These are phyloP conservation scores for Alternaria angustiovoidea DNA, from an alignment of 2,329 filamentous ascomycete genomes.

Conservation along the genomic window DNA sequence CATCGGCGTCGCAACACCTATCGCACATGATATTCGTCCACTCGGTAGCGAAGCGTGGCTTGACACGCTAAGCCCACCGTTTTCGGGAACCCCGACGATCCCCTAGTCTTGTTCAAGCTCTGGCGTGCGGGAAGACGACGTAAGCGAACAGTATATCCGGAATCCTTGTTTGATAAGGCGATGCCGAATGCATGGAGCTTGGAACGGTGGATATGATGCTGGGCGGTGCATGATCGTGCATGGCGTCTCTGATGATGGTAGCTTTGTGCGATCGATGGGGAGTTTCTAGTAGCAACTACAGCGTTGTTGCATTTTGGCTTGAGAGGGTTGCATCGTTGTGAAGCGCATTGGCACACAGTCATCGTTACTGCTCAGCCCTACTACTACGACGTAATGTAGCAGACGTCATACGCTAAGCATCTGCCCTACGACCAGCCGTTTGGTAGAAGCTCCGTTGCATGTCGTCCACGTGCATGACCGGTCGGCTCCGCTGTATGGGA, in stretches of 20 bases:
- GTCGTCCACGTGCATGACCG: constrained; percentile 1
- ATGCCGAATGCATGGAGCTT: constrained; percentile 3
- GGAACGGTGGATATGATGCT: background rate
- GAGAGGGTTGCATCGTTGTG: background rate
- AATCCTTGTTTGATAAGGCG: constrained; percentile 7
- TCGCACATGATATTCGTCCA: constrained; percentile 1
- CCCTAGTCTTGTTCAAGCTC: background rate
- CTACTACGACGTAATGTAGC: background rate
- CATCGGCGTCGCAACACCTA: background rate
- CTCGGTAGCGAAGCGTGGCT: constrained; percentile 1
- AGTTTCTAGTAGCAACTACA: background rate
- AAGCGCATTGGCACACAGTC: background rate
- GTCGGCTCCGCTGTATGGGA: constrained; percentile 13
- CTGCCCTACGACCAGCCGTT: background rate
- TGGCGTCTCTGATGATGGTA: background rate
- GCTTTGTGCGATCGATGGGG: background rate
- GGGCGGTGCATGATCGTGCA: background rate
- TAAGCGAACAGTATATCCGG: background rate
- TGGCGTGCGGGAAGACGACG: background rate
- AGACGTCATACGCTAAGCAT: background rate
- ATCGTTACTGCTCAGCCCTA: background rate
- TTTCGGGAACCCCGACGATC: constrained; percentile 6
- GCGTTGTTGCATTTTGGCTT: background rate
- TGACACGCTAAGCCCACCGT: constrained; percentile 1
- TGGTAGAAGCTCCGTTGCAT: background rate